phyloP scores from a whole-genome alignment of 108 stramenopile genomes.

The Poteriospumella lacustris region DNA sequence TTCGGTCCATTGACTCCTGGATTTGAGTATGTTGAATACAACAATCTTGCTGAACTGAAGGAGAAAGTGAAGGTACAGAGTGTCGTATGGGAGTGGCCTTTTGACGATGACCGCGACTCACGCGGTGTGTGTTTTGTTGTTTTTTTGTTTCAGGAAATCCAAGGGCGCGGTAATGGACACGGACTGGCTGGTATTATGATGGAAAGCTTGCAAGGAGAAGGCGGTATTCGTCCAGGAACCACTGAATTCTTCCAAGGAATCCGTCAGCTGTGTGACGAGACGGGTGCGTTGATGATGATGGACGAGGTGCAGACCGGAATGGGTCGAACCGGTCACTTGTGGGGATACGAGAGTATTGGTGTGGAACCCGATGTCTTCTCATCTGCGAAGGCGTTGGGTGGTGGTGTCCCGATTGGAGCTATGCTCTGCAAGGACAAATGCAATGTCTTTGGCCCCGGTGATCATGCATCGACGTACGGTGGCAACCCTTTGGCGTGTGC shows the following conservation, averaged over 20 bases:
- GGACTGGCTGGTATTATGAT: slow-evolving; percentile 88
- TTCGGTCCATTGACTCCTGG: slow-evolving; percentile 58
- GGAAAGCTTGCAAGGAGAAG: slow-evolving; percentile 91
- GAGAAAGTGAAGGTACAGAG: slow-evolving; percentile 51
- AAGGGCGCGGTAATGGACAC: too few relatives aligned
- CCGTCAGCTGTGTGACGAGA: slow-evolving; percentile 72
- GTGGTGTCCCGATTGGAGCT: slow-evolving; percentile 95
- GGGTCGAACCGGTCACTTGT: slow-evolving; percentile 87
- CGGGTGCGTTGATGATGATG: slow-evolving; percentile 77
- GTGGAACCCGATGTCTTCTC: slow-evolving; percentile 92
- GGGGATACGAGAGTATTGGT: slow-evolving; percentile 81
- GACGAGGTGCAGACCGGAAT: slow-evolving; percentile 98
- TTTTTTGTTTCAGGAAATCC: too few relatives aligned
- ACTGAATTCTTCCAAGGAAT: slow-evolving; percentile 68
- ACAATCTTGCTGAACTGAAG: slow-evolving; percentile 70
- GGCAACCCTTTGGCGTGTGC: slow-evolving; percentile 83
- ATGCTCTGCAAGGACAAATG: slow-evolving; percentile 81
- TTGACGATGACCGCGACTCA: too few relatives aligned
- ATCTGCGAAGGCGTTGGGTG: slow-evolving; percentile 91
- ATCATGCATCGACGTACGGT: slow-evolving; percentile 92
- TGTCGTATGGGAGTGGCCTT: background rate
- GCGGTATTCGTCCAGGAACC: slow-evolving; percentile 80
- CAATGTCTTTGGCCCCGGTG: slow-evolving; percentile 86
- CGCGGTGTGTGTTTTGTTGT: too few relatives aligned
- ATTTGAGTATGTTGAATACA: slow-evolving; percentile 79